Conservation (phyloP, 2,329 filamentous ascomycete genomes). For the Ophiostoma sp. region DNA sequence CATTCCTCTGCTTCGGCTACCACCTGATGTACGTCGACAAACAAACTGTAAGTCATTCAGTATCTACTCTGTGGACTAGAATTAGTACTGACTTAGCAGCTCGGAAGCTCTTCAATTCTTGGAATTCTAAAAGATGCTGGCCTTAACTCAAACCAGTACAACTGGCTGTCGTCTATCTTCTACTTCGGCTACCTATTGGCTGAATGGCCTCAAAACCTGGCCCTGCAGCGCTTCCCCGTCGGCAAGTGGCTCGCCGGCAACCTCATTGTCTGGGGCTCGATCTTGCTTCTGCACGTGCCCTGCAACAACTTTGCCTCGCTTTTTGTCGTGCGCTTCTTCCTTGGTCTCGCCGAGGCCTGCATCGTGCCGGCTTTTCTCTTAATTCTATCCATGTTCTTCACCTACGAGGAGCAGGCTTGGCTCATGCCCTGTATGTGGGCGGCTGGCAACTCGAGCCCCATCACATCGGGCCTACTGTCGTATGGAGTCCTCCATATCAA, state of each 20-base stretch:
- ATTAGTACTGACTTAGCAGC: background rate
- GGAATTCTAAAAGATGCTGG: constrained; percentile 22
- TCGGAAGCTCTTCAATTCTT: constrained; percentile 20
- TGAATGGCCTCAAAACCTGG: constrained; percentile 42
- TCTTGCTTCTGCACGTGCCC: constrained; percentile 23
- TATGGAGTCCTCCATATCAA: constrained; percentile 37
- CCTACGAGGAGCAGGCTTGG: constrained; percentile 37
- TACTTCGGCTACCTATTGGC: constrained; percentile 46
- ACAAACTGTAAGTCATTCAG: constrained; percentile 21
- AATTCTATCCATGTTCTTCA: constrained; percentile 34
- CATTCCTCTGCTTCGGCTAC: constrained; percentile 24
- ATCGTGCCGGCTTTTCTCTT: constrained; percentile 32
- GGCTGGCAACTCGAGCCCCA: constrained; percentile 44
- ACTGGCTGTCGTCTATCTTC: constrained; percentile 38
- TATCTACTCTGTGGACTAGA: background rate
- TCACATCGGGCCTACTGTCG: constrained; percentile 37
- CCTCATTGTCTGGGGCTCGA: constrained; percentile 25
- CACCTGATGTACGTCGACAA: constrained; percentile 27
- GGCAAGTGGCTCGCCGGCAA: constrained; percentile 26
- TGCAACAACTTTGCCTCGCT: constrained; percentile 26
- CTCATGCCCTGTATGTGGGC: constrained; percentile 61
- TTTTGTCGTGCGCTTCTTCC: constrained; percentile 31
- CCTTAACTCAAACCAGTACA: constrained; percentile 23
- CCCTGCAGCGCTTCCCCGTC: constrained; percentile 29
- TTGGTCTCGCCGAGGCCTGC: constrained; percentile 32